Evolutionary conservation across 2,329 filamentous ascomycete genomes (phyloP).

Genomic region (Exophiala spinifera): DNA sequence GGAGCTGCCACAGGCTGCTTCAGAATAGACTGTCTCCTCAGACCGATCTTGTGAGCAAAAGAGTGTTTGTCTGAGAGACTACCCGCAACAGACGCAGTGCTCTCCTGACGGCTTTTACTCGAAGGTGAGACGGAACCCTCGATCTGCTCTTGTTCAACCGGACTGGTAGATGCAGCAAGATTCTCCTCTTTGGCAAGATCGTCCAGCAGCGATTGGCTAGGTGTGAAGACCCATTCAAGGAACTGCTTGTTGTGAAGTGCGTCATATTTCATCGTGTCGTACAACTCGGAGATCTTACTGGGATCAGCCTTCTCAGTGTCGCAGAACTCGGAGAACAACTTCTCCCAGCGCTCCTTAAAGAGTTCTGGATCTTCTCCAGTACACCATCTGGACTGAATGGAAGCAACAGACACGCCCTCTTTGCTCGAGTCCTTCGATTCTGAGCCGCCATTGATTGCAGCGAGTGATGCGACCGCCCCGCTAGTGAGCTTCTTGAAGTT

Average conservation of each 20-base stretch:
- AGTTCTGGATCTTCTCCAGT: slow-evolving; percentile 91
- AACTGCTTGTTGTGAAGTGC: slow-evolving; percentile 95
- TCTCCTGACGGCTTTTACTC: slow-evolving; percentile 19
- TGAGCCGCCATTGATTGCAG: slow-evolving; percentile 27
- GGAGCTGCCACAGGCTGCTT: slow-evolving; percentile 41
- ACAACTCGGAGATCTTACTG: slow-evolving; percentile 96
- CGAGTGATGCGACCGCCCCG: slow-evolving; percentile 59
- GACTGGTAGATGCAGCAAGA: slow-evolving; percentile 14
- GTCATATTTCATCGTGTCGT: slow-evolving; percentile 99
- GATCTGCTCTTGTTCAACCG: slow-evolving; percentile 19
- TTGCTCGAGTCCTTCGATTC: slow-evolving; percentile 25
- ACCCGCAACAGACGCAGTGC: slow-evolving; percentile 8
- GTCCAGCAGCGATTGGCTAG: slow-evolving; percentile 56
- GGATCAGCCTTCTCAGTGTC: slow-evolving; percentile 98
- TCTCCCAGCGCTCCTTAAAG: slow-evolving; percentile 97
- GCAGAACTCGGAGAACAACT: slow-evolving; percentile 93
- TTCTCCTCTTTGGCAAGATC: slow-evolving; percentile 29
- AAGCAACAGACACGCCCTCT: slow-evolving; percentile 56
- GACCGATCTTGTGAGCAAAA: slow-evolving; percentile 42
- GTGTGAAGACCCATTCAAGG: slow-evolving; percentile 95
- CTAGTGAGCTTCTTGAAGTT: slow-evolving; percentile 81
- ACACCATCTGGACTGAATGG: slow-evolving; percentile 90
- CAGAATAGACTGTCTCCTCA: slow-evolving; percentile 52
- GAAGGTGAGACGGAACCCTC: slow-evolving; percentile 15
- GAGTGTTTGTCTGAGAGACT: slow-evolving; percentile 33